Base-by-base conservation (phyloP, 192 early-diverging fungal genomes). In the Coemansia furcata region DNA sequence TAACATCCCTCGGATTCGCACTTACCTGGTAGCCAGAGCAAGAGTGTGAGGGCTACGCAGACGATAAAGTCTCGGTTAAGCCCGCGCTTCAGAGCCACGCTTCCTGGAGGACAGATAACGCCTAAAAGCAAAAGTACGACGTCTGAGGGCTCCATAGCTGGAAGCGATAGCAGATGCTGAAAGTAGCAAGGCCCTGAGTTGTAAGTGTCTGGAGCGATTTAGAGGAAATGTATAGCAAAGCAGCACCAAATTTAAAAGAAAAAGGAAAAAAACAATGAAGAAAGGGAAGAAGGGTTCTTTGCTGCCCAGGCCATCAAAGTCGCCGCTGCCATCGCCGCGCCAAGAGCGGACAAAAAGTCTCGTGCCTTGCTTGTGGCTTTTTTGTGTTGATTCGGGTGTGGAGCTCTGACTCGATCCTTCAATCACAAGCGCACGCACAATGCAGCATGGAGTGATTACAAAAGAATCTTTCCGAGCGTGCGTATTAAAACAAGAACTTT, bases 21-120 rank as follows among this genome's bases (percentile, higher is more conserved):
- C 73, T 69, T 75, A 76, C 90, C 91, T 46, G 89, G 89, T 46
- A 93, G 79, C 75, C 77, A 90, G 50, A 89, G 89, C 49, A 91
- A 76, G 40, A 85, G 69, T 2, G 92, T 92, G 52, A 93, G 80
- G 7, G 68, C 66, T 61, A 90, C 86, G 71, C 90, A 91, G 62
- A 92, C 86, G 35, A 85, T 80, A 66, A 91, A 84, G 58, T 90
- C 90, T 33, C 67, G 67, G 33, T 77, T 82, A 68, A 86, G 87
- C 21, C 89, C 90, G 42, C 76, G 83, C 67, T 90, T 88, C 54
- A 91, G 75, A 21, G 85, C 73, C 36, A 87, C 90, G 62, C 83
- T 86, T 15, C 89, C 74, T 17, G 89, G 89, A 29, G 89, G 89
- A 44, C 89, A 84, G 63, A 83, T 42, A 17, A 83, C 70, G 26